These are phyloP conservation scores for Mycena sanguinolenta DNA, from an alignment of 768 basidiomycete species.

Conservation along the genomic window DNA sequence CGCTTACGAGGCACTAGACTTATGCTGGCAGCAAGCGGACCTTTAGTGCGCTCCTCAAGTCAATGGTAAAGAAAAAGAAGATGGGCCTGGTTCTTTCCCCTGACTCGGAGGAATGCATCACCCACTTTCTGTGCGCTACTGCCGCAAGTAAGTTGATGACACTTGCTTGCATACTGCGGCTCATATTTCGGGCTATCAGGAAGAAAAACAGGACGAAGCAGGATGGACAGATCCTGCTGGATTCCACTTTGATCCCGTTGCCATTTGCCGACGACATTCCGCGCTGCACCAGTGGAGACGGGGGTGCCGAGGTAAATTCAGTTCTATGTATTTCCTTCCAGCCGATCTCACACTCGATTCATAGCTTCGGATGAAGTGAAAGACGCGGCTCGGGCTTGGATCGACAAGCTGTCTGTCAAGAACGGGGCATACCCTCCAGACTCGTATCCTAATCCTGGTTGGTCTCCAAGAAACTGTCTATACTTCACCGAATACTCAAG, in stretches of 20 bases:
- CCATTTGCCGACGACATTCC: slow-evolving; percentile 96
- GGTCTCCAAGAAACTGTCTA: slow-evolving; percentile 41
- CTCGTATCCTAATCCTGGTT: slow-evolving; percentile 92
- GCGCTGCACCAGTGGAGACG: slow-evolving; percentile 78
- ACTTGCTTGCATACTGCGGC: background rate
- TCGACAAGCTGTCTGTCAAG: slow-evolving; percentile 84
- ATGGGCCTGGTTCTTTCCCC: slow-evolving; percentile 82
- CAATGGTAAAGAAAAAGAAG: slow-evolving; percentile 87
- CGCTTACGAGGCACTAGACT: slow-evolving; percentile 54
- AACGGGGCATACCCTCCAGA: slow-evolving; percentile 89
- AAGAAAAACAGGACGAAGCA: slow-evolving; percentile 75
- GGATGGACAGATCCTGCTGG: slow-evolving; percentile 90
- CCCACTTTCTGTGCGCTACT: slow-evolving; percentile 88
- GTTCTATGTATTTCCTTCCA: background rate
- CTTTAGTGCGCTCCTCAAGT: slow-evolving; percentile 87
- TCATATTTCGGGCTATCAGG: slow-evolving; percentile 53
- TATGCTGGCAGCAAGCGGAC: slow-evolving; percentile 94
- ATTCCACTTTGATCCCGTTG: slow-evolving; percentile 91
- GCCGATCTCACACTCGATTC: background rate
- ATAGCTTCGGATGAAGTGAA: slow-evolving; percentile 78
- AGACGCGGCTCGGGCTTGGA: slow-evolving; percentile 77
- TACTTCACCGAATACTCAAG: slow-evolving; percentile 2
- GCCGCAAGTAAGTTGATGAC: slow-evolving; percentile 75
- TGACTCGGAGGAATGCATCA: slow-evolving; percentile 77
- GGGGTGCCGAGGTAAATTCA: slow-evolving; percentile 69